Evolutionary conservation across 306 rosid species (phyloP), one percentile per base, ranked within the genome.

Genomic region (Lathyrus oleraceus): DNA sequence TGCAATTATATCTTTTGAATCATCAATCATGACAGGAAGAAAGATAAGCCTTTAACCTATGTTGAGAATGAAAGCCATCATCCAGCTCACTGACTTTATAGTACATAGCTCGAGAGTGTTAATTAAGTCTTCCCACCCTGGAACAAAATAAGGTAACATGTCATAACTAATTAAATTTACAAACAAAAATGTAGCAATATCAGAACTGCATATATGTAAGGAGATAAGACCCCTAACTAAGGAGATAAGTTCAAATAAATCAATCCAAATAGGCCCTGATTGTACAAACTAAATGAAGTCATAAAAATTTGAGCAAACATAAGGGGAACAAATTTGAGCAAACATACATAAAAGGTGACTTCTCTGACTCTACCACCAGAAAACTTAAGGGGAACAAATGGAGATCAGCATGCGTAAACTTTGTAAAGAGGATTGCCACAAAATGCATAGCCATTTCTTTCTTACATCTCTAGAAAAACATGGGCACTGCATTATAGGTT

Each of bases 121-220:
- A 62, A 66, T 66, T 72, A 78, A 65, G 8, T 14, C 56, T 76
- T 80, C 71, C 84, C 84, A 58, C 84, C 81, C 84, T 80, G 78
- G 6, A 80, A 47, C 15, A 70, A 39, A 39, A 56, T 48, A 23
- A 23, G 78, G 42, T 48, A n/a, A 28, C 9, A 61, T 10, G 8
- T 10, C 59, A 65, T 19, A 45, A 56, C 38, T 70, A 38, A 39
- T 14, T 17, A 75, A 70, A 52, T 14, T 64, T 36, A 69, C 56
- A 7, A 35, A 45, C 28, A 45, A 8, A 44, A 52, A 35, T 58
- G 66, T 5, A 23, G 61, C 39, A 35, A 35, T 35, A 10, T 35
- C 39, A 35, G 10, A 35, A 35, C 4, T 28, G 6, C 32, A 28
- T 28, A 28, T 28, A 23, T 23, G 25, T 23, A 23, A 23, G 25